Base-by-base conservation (phyloP, 2,329 filamentous ascomycete species). In the Fusarium goolgardi region DNA sequence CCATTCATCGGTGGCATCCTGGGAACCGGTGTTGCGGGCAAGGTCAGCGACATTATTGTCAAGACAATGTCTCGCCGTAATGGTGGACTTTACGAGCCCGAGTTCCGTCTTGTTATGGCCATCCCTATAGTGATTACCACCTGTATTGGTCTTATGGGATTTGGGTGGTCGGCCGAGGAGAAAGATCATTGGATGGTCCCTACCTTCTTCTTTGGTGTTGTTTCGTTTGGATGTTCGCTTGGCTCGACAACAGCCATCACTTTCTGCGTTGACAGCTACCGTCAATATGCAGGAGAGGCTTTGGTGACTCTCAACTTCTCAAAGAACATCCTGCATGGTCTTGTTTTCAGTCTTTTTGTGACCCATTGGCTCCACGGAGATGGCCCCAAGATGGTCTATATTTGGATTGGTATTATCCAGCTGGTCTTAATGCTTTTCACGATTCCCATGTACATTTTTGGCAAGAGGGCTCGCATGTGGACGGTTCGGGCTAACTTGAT, bases 391-490 rank as follows among this genome's bases (percentile, higher is more conserved):
- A 85, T 81, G 13, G 93, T 97, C 0, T 98, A 92, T 75, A 80
- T 97, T 44, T 92, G 90, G 74, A 85, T 97, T 53, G 95, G 95
- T 5, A 85, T 94, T 27, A 96, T 98, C 29, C 95, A 98, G 79
- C 79, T 97, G 34, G 87, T 88, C 15, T 86, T 90, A 56, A 83
- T 97, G 77, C 74, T 93, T 5, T 88, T 85, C 55, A 91, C 93
- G 1, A 90, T 97, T 56, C 95, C 95, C 1, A 93, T 98, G 91
- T 98, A 96, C 77, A 92, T 98, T 21, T 97, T 88, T 75, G 95
- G 95, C 20, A 98, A 98, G 84, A 83, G 94, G 57, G 89, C 91
- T 18, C 85, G 95, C 20, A 97, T 97, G 93, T 97, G 94, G 95
- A 98, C 94, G 1, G 92, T 94, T 13, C 83, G 92, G 66, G 92